Conservation (phyloP, 768 basidiomycete genomes). For the Leccinum subgranulosum region DNA sequence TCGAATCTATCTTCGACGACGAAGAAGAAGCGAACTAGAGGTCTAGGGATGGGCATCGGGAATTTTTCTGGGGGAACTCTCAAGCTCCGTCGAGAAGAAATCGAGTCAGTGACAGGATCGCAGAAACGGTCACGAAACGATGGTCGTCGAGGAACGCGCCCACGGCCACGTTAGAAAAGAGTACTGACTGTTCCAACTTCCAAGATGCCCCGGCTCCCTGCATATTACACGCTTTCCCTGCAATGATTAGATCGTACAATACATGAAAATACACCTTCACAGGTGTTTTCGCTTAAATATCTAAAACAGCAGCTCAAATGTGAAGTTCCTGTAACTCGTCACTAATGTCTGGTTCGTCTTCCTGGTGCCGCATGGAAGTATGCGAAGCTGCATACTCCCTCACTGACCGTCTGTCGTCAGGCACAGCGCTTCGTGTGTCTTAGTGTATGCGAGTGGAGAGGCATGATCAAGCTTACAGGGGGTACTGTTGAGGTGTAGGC, state of each 20-base stretch:
- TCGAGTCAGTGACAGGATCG: conserved; percentile 37
- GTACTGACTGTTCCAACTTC: background rate
- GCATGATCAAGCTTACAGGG: conserved; percentile 15
- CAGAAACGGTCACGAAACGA: conserved; percentile 10
- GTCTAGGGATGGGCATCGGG: conserved; percentile 77
- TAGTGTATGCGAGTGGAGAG: background rate
- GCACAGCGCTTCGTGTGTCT: conserved; percentile 12
- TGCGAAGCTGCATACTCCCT: conserved; percentile 20
- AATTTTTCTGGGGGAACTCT: conserved; percentile 69
- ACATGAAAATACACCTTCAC: background rate
- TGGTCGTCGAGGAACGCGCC: background rate
- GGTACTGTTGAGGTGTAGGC: conserved; percentile 11
- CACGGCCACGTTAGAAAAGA: conserved; percentile 8
- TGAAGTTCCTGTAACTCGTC: conserved; percentile 21
- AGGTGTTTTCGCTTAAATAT: conserved; percentile 7
- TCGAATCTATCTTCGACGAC: conserved; percentile 23
- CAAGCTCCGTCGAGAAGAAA: conserved; percentile 60
- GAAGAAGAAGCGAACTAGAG: conserved; percentile 54
- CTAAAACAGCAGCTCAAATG: conserved; percentile 12
- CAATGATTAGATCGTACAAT: background rate
- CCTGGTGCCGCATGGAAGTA: conserved; percentile 11
- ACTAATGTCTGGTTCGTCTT: conserved; percentile 25
- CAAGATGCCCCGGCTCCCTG: too few species aligned
- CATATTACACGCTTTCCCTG: background rate
- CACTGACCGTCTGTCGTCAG: conserved; percentile 27